Evolutionary conservation across 768 basidiomycete genomes (phyloP), one percentile per base, ranked within the genome.

Genomic region (Holtermanniella nyarrowii): DNA sequence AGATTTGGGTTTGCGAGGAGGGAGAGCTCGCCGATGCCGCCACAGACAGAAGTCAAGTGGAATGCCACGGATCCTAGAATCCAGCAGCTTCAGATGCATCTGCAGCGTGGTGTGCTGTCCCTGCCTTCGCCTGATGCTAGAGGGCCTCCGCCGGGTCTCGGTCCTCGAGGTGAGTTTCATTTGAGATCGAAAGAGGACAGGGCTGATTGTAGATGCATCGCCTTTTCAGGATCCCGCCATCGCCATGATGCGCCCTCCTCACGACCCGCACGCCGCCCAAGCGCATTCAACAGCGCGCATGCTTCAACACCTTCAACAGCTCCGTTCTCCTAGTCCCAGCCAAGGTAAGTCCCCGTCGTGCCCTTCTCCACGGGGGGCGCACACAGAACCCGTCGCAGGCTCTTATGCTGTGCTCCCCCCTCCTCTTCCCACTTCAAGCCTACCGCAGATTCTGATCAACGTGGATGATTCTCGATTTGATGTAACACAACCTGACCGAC

Each of bases 1-100:
- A 51, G 66, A 18, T 68, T 68, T 49, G 66, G 62, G 26, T 68
- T 68, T 53, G 66, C 66, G 25, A 50, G 66, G 23, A 55, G 54
- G 5, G 23, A 52, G 24, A 44, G 48, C 5, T 44, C 48, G 23
- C 37, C 31, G 42, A 40, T 50, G 20, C 23, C 50, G 24, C 26
- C 50, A 3, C 26, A 7, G 31, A 7, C 7, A 37, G 31, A 37
- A 7, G 31, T 37, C 10, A 37, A 37, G 16, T 37, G 31, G 31
- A 37, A 16, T 16, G 31, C 31, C 10, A 37, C 31, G 31, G 31
- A 37, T 37, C 31, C 31, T 7, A 37, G 31, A 16, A 37, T 37
- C 31, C 31, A 37, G 31, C 31, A 37, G 31, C 31, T 37, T 37
- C 31, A 37, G 16, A 7, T 7, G 31, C 31, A 37, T 37, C 16